phyloP scores from a whole-genome alignment of 139 green algal genomes.

The Chlorella sp. region DNA sequence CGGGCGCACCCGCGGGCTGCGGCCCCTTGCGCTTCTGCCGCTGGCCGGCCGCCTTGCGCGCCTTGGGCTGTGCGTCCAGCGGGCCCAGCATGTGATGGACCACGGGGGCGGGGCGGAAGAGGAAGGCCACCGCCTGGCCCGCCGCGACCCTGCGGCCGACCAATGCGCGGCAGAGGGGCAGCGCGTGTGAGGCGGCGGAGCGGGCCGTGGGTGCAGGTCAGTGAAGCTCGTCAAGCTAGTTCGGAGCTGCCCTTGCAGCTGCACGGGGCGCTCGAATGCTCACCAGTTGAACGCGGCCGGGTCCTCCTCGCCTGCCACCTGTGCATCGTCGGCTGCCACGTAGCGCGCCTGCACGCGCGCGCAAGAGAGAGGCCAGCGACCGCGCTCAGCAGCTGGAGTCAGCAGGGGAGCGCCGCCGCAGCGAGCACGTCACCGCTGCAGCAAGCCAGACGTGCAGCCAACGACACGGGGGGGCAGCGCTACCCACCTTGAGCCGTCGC shows the following conservation, averaged over 20 bases:
- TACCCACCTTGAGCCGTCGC: slow-evolving; percentile 41
- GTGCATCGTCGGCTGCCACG: slow-evolving; percentile 30
- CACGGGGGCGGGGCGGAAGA: slow-evolving; percentile 43
- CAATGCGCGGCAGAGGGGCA: background rate
- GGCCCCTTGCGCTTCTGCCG: slow-evolving; percentile 28
- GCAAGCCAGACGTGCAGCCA: too few relatives aligned
- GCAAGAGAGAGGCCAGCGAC: too few relatives aligned
- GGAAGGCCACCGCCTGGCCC: slow-evolving; percentile 10
- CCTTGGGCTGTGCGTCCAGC: slow-evolving; percentile 54
- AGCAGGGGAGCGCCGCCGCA: too few relatives aligned
- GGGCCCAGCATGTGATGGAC: slow-evolving; percentile 53
- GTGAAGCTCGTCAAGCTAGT: too few relatives aligned
- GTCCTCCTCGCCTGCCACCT: slow-evolving; percentile 29
- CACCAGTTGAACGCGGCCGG: slow-evolving; percentile 62
- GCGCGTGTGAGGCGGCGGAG: too few relatives aligned
- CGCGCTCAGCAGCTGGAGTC: too few relatives aligned
- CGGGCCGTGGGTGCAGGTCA: too few relatives aligned
- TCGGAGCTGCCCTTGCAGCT: too few relatives aligned
- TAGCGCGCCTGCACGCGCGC: too few relatives aligned
- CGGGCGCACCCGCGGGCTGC: slow-evolving; percentile 1
- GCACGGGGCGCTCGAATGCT: too few relatives aligned
- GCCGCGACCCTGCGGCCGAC: slow-evolving; percentile 33
- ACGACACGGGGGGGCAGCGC: too few relatives aligned
- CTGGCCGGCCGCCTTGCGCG: slow-evolving; percentile 9
- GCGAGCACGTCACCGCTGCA: too few relatives aligned